Percentiles rank a stretch among this genome's conserved stretches.
Evolutionary conservation across 1,284 basidiomycete species (phyloP).

Genomic region (Kwoniella shivajii): DNA sequence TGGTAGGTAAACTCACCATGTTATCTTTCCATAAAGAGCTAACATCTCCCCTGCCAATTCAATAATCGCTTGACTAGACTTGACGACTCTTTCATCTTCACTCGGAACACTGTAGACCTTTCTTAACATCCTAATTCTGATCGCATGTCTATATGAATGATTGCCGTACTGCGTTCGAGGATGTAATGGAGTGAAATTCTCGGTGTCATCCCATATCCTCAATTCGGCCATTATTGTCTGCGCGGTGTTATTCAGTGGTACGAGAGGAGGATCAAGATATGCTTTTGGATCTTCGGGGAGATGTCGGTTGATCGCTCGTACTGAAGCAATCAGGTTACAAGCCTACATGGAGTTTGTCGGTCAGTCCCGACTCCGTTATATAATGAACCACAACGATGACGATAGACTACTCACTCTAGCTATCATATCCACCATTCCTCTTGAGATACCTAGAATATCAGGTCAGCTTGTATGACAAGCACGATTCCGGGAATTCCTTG

Average conservation of each 20-base stretch:
- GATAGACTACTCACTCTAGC: conserved; percentile 34
- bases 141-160: conserved; percentile 46
- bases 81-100: conserved; percentile 41
- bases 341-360: conserved; percentile 13
- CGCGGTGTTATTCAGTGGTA: conserved; percentile 20
- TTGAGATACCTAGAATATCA: conserved; percentile 42
- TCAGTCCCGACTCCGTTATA: too few relatives aligned
- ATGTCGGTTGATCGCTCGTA: conserved; percentile 20
- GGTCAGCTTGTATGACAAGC: conserved; percentile 47
- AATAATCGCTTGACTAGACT: conserved; percentile 39
- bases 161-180: conserved; percentile 49
- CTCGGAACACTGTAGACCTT: conserved; percentile 42
- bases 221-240: conserved; percentile 43
- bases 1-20: conserved; percentile 42
- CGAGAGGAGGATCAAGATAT: conserved; percentile 3
- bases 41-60: conserved; percentile 47
- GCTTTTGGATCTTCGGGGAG: conserved; percentile 7
- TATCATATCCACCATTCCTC: conserved; percentile 49
- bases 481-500: conserved; percentile 44
- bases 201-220: conserved; percentile 45
- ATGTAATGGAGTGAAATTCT: conserved; percentile 45
- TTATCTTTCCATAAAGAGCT: conserved; percentile 43
- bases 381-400: not conserved
- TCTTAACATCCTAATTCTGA: conserved; percentile 40
- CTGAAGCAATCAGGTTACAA: conserved; percentile 36